Evolutionary conservation across 2,329 filamentous ascomycete genomes (phyloP).

Genomic region (Hypomyces perniciosus): DNA sequence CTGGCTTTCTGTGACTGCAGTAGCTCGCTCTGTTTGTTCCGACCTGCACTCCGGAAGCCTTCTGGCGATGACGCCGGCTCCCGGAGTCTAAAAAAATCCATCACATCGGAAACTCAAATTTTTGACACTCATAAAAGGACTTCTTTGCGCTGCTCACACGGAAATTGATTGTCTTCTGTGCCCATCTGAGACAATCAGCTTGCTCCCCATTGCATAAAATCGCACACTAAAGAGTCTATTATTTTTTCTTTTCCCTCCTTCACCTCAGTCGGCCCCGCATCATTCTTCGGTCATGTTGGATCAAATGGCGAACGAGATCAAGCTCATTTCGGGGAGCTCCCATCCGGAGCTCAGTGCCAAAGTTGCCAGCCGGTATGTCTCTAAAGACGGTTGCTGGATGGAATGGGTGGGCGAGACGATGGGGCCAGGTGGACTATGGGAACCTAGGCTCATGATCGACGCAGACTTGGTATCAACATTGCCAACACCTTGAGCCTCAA

Average conservation of each 20-base stretch:
- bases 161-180: background rate
- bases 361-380: slow-evolving; percentile 38
- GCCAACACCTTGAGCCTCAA: slow-evolving; percentile 76
- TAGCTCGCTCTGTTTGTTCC: too few relatives aligned
- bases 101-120: too few relatives aligned
- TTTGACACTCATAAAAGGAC: too few relatives aligned
- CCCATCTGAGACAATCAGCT: background rate
- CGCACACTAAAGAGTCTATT: background rate
- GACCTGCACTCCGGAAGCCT: too few relatives aligned
- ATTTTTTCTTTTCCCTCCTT: slow-evolving; percentile 14
- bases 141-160: too few relatives aligned
- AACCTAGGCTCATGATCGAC: slow-evolving; percentile 19
- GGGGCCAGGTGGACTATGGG: background rate
- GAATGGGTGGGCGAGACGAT: background rate
- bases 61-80: too few relatives aligned
- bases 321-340: slow-evolving; percentile 45
- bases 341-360: slow-evolving; percentile 42
- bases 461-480: slow-evolving; percentile 68
- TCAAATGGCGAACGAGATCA: slow-evolving; percentile 49
- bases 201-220: slow-evolving; percentile 3
- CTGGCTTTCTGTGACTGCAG: too few relatives aligned
- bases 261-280: slow-evolving; percentile 21
- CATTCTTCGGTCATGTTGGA: slow-evolving; percentile 28
- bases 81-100: too few relatives aligned
- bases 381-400: background rate